phyloP scores from a whole-genome alignment of 306 rosid species.

The Fragaria vesca region DNA sequence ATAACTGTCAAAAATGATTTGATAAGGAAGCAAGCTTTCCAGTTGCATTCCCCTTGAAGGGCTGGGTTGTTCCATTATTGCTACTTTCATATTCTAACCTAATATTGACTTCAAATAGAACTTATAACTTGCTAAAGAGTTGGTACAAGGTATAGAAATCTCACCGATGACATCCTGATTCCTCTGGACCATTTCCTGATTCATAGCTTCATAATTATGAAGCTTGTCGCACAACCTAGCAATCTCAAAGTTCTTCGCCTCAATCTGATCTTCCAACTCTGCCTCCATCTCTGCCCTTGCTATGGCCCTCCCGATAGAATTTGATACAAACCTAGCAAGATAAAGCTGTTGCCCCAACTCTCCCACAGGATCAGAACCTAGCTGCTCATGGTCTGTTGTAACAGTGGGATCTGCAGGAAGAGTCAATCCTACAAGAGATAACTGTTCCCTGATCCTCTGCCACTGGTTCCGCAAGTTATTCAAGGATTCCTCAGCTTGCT shows the following conservation, averaged over 20 bases:
- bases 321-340: slow-evolving; percentile 79
- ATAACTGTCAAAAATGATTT: neutral
- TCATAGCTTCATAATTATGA: slow-evolving; percentile 84
- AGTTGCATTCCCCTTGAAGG: neutral
- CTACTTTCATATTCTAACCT: neutral
- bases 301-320: slow-evolving; percentile 75
- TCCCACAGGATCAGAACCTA: slow-evolving; percentile 53
- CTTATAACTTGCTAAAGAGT: neutral
- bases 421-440: slow-evolving; percentile 58
- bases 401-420: slow-evolving; percentile 58
- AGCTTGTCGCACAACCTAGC: slow-evolving; percentile 84
- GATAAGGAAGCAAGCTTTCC: neutral
- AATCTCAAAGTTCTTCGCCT: slow-evolving; percentile 85
- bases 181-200: slow-evolving; percentile 98
- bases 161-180: slow-evolving; percentile 93
- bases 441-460: slow-evolving; percentile 65
- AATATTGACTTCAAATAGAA: neutral
- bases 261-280: slow-evolving; percentile 78
- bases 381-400: slow-evolving; percentile 39
- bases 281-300: slow-evolving; percentile 78
- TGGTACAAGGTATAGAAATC: slow-evolving; percentile 19
- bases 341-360: slow-evolving; percentile 72
- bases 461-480: slow-evolving; percentile 57
- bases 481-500: slow-evolving; percentile 83
- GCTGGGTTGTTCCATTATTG: neutral